phyloP scores from a whole-genome alignment of 1,284 basidiomycete species.

The Takashimella tepidaria region DNA sequence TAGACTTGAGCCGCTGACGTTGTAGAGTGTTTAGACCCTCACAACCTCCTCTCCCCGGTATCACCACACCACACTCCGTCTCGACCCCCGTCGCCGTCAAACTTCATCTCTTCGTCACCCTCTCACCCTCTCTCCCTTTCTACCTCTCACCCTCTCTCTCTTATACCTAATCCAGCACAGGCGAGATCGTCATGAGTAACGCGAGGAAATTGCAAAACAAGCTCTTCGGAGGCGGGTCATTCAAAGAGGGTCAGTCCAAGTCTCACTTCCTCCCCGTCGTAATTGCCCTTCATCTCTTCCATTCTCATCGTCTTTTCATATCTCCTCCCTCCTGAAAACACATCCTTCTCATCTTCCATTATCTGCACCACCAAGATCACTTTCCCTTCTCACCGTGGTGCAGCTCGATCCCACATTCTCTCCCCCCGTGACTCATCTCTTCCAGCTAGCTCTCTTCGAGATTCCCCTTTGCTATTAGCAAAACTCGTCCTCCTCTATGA shows the following conservation, averaged over 20 bases:
- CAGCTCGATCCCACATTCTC: too few relatives aligned
- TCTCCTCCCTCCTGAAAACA: background rate
- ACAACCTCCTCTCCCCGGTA: too few relatives aligned
- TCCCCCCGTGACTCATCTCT: background rate
- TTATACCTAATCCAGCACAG: background rate
- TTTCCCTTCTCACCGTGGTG: background rate
- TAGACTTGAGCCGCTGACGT: too few relatives aligned
- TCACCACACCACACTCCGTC: too few relatives aligned
- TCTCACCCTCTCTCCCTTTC: background rate
- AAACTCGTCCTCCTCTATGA: background rate
- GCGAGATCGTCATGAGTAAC: constrained; percentile 22
- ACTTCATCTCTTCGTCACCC: too few relatives aligned
- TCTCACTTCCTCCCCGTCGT: background rate
- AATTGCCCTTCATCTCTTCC: background rate
- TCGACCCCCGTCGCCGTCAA: too few relatives aligned
- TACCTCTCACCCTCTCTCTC: background rate
- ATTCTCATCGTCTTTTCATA: background rate
- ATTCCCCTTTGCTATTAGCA: background rate
- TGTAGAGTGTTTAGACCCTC: too few relatives aligned
- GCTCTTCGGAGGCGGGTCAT: constrained; percentile 53
- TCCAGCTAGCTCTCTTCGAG: background rate
- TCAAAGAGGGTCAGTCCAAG: background rate
- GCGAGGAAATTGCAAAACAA: constrained; percentile 62
- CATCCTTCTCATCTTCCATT: background rate
- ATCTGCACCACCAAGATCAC: background rate